phyloP scores from a whole-genome alignment of 805 yeast genomes.

The Zygosaccharomyces bailii region DNA sequence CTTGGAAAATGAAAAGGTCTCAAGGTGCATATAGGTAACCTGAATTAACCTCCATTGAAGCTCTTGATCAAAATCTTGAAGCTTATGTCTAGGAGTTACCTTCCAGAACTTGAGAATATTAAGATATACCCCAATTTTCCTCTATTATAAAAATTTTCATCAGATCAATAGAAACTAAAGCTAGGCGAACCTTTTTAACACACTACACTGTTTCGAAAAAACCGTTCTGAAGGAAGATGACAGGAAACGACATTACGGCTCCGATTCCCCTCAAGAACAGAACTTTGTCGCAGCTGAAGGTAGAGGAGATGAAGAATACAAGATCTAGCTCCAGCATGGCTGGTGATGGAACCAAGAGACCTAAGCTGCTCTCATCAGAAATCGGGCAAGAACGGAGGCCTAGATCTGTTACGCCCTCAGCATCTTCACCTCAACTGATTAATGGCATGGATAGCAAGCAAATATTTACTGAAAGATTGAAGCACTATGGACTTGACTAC shows the following conservation, averaged over 20 bases:
- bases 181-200: conserved; percentile 1
- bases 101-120: no score
- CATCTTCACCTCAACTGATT: conserved; percentile 15
- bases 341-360: conserved; percentile 19
- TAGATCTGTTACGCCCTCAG: conserved; percentile 28
- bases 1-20: conserved; percentile 4
- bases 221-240: conserved; percentile 7
- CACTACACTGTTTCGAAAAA: not conserved
- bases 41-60: no score
- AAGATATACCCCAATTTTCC: not conserved
- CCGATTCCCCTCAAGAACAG: conserved; percentile 30
- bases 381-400: conserved; percentile 10
- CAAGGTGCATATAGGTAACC: no score
- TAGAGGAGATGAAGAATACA: conserved; percentile 18
- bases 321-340: conserved; percentile 22
- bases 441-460: conserved; percentile 27
- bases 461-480: conserved; percentile 32
- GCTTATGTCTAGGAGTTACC: no score
- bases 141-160: not conserved
- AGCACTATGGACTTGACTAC: conserved; percentile 49
- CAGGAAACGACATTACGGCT: conserved; percentile 21
- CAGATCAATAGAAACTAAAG: not conserved
- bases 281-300: conserved; percentile 17
- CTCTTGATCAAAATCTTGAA: not conserved
- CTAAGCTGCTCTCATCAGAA: conserved; percentile 15